Conservation (phyloP, 306 rosid species). For the Vicia faba region DNA sequence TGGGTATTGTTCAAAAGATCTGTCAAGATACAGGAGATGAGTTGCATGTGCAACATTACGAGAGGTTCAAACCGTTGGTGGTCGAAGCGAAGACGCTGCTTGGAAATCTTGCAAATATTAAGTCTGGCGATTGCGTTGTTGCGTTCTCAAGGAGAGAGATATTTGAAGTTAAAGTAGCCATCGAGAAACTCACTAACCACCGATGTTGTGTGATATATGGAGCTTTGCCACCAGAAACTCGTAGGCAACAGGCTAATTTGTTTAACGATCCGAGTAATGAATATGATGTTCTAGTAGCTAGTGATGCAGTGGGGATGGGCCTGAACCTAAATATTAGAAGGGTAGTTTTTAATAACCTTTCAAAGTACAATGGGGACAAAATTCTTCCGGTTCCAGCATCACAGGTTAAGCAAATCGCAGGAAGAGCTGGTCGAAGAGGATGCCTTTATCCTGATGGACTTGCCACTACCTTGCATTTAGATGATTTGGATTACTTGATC, state of each 20-base stretch:
- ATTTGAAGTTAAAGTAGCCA: too few relatives aligned
- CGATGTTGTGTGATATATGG: slow-evolving; percentile 65
- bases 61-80: slow-evolving; percentile 89
- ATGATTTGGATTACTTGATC: slow-evolving; percentile 85
- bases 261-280: slow-evolving; percentile 81
- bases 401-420: slow-evolving; percentile 94
- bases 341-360: slow-evolving; percentile 75
- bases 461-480: slow-evolving; percentile 71
- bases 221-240: slow-evolving; percentile 92
- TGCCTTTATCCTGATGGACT: slow-evolving; percentile 88
- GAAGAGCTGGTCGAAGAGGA: slow-evolving; percentile 97
- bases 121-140: slow-evolving; percentile 93
- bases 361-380: slow-evolving; percentile 89
- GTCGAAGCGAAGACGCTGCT: slow-evolving; percentile 86
- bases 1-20: slow-evolving; percentile 65
- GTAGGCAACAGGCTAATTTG: slow-evolving; percentile 80
- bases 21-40: slow-evolving; percentile 84
- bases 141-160: slow-evolving; percentile 79
- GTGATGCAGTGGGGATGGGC: slow-evolving; percentile 99
- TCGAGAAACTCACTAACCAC: too few relatives aligned
- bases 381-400: slow-evolving; percentile 80
- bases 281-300: slow-evolving; percentile 85
- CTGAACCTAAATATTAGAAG: slow-evolving; percentile 90
- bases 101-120: slow-evolving; percentile 76
- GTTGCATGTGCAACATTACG: slow-evolving; percentile 73